A percentile compares a stretch with the other conserved stretches of the same genome.
phyloP scores from a whole-genome alignment of 2,329 filamentous ascomycete genomes.

The Fusarium burgessii region DNA sequence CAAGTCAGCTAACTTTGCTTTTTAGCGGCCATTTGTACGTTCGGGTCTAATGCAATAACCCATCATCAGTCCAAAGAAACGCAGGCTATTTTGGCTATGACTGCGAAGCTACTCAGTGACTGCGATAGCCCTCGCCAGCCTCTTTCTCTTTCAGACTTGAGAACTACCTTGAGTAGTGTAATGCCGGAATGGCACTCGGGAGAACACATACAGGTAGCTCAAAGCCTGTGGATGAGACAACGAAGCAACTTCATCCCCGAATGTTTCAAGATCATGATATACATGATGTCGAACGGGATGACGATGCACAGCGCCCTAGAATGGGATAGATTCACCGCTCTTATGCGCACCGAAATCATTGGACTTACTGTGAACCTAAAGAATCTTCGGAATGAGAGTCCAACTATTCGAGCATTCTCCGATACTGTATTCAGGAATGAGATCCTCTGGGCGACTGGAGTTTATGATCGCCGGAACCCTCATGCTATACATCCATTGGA shows the following conservation, averaged over 20 bases:
- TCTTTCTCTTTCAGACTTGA: too few species aligned
- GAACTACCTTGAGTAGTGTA: fast-evolving
- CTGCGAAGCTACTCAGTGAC: too few species aligned
- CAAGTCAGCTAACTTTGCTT: too few species aligned
- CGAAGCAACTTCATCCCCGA: not conserved
- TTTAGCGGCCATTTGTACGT: too few species aligned
- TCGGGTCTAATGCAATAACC: too few species aligned
- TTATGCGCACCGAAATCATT: fast-evolving
- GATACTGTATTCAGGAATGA: not conserved
- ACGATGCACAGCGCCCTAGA: too few species aligned
- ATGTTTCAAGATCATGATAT: not conserved
- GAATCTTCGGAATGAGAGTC: not conserved
- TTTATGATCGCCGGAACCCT: too few species aligned
- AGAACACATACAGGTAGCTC: not conserved
- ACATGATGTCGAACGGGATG: not conserved
- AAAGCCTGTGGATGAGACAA: fast-evolving
- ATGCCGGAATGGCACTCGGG: not conserved
- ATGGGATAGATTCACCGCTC: not conserved
- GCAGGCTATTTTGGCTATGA: too few species aligned
- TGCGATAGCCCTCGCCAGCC: too few species aligned
- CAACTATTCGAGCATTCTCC: not conserved
- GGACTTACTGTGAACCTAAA: fast-evolving
- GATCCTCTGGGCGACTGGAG: fast-evolving
- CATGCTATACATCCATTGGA: too few species aligned
- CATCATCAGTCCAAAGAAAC: too few species aligned